Conservation (phyloP, 768 basidiomycete species). For the Sistotremastrum suecicum region DNA sequence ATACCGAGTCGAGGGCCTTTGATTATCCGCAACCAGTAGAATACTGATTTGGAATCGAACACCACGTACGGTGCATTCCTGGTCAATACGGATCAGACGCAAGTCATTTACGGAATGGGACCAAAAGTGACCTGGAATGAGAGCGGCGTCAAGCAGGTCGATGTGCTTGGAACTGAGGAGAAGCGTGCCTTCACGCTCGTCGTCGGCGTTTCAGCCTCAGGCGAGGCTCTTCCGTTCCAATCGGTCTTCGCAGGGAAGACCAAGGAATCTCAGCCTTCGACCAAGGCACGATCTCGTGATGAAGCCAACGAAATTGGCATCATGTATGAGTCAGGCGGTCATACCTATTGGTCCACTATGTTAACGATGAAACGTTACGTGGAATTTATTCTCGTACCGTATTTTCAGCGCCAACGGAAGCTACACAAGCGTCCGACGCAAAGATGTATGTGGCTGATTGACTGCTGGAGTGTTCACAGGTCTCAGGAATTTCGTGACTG, state of each 20-base stretch:
- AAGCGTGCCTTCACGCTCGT: slow-evolving; percentile 29
- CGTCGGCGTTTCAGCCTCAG: slow-evolving; percentile 17
- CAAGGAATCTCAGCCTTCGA: slow-evolving; percentile 12
- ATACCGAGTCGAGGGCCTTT: no score
- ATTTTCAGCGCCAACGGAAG: not conserved
- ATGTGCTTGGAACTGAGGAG: slow-evolving; percentile 21
- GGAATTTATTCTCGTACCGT: slow-evolving; percentile 1
- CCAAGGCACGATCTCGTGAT: slow-evolving; percentile 3
- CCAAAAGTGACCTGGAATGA: slow-evolving; percentile 17
- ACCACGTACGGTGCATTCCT: slow-evolving; percentile 11
- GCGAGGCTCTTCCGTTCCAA: slow-evolving; percentile 23
- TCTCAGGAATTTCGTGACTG: slow-evolving; percentile 7
- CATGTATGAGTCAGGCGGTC: not conserved
- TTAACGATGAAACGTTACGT: slow-evolving; percentile 1
- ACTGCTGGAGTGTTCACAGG: slow-evolving; percentile 8
- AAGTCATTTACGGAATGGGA: slow-evolving; percentile 14
- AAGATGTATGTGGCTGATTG: slow-evolving; percentile 4
- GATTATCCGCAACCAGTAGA: no score
- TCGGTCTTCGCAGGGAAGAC: slow-evolving; percentile 21
- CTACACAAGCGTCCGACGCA: not conserved
- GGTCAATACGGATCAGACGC: slow-evolving; percentile 26
- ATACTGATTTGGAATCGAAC: no score
- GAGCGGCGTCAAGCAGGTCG: slow-evolving; percentile 21
- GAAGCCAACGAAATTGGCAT: slow-evolving; percentile 14
- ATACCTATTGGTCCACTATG: no score